Base-by-base conservation (phyloP, 1,284 basidiomycete species). In the Malassezia obtusa region DNA sequence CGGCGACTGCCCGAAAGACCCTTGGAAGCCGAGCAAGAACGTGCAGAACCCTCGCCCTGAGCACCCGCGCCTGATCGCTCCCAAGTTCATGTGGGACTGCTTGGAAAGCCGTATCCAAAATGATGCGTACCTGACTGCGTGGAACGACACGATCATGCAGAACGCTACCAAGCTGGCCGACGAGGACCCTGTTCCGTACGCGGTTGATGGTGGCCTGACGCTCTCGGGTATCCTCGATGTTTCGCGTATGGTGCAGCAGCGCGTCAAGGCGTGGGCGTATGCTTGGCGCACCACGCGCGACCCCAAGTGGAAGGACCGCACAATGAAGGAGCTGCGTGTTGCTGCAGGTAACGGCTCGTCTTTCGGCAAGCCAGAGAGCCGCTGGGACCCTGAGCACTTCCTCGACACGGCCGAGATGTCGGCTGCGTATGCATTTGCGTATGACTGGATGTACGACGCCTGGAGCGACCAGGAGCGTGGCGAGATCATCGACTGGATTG, bases 241-340 rank as follows among this genome's bases (percentile, higher is more conserved):
- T 62, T 84, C 89, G 25, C 85, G 94, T 64, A 82, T 86, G 73
- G 80, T 94, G 67, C 96, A 98, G 77, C 79, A 84, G 77, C 81
- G 87, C 57, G 78, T 96, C 75, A 96, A 96, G 78, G 86, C 88
- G 32, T 94, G 88, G 68, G 83, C 84, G 1, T 99, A 96, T 71
- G 89, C 81, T 22, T 96, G 86, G 75, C 83, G 83, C 52, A 82
- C 95, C 80, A 86, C 89, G 46, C 87, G 89, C 61, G 84, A 96
- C 75, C 87, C 86, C 24, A 82, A 81, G 84, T 90, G 86, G 84
- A 83, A 84, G 28, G 86, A 94, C 70, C 82, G 89, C 53, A 80
- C 84, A 17, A 95, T 83, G 83, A 72, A 73, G 32, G 92, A 98
- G 76, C 77, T 96, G 36, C 78, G 60, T 40, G 60, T 53, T n/a